A percentile compares a stretch with the other conserved stretches of the same genome.
These are phyloP conservation scores for Trichoderma brevicompactum DNA, from an alignment of 2,329 filamentous ascomycete genomes.

Conservation along the genomic window DNA sequence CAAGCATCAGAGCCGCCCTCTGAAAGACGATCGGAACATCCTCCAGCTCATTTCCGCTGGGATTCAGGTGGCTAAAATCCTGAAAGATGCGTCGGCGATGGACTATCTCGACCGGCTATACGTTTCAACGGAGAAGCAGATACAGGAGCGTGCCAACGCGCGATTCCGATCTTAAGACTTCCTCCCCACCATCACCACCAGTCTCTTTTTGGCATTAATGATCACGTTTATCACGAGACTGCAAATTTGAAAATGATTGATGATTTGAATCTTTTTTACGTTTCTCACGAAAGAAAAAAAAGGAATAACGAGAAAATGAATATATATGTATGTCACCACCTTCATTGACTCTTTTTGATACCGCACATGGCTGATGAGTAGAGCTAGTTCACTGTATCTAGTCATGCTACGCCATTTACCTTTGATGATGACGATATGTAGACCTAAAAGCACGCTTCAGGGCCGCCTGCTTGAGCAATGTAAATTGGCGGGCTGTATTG, in stretches of 20 bases:
- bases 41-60: conserved; percentile 85
- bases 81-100: conserved; percentile 85
- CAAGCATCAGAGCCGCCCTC: conserved; percentile 78
- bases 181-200: conserved; percentile 13
- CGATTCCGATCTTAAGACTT: conserved; percentile 41
- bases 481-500: conserved; percentile 22
- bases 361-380: neutral
- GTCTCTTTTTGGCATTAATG: conserved; percentile 29
- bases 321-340: conserved; percentile 3
- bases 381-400: neutral
- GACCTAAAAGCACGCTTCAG: conserved; percentile 2
- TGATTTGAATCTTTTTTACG: conserved; percentile 7
- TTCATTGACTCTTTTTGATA: neutral
- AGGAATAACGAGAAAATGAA: conserved; percentile 13
- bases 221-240: conserved; percentile 34
- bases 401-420: neutral
- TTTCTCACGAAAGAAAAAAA: conserved; percentile 2
- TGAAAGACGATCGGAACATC: conserved; percentile 89
- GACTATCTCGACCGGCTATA: conserved; percentile 81
- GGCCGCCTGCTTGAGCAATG: conserved; percentile 19
- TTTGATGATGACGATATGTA: conserved; percentile 13
- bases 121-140: conserved; percentile 78
- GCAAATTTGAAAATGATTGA: conserved; percentile 26
- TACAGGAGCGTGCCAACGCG: conserved; percentile 64
- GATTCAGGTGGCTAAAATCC: conserved; percentile 83